Conservation (phyloP, 257 asterid genomes). For the Rehmannia glutinosa region DNA sequence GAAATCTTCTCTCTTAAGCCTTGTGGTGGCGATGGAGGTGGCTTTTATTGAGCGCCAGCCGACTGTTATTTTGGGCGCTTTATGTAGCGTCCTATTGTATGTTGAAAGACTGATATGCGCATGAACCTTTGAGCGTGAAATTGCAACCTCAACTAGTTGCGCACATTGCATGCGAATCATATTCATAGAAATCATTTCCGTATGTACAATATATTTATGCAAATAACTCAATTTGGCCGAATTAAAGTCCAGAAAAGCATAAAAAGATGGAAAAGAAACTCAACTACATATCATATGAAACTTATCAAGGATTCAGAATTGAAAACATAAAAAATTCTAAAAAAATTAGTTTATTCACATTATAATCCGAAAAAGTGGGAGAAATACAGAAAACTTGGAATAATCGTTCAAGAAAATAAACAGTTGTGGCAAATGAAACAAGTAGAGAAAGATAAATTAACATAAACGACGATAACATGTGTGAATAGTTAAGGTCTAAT, state of each 20-base stretch:
- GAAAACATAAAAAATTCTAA: too few relatives aligned
- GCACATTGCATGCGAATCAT: not conserved
- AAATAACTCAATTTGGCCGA: not conserved
- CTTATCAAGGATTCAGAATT: too few relatives aligned
- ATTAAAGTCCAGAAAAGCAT: too few relatives aligned
- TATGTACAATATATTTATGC: not conserved
- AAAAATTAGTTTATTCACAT: too few relatives aligned
- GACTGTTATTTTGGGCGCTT: not conserved
- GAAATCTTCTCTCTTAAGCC: constrained; percentile 48
- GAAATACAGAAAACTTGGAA: too few relatives aligned
- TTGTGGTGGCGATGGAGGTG: not conserved
- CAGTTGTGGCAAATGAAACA: not conserved
- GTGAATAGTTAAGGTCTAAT: too few relatives aligned
- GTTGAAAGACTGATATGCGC: not conserved
- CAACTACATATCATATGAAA: too few relatives aligned
- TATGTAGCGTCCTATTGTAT: not conserved
- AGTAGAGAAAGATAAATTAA: not conserved
- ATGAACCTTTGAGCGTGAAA: not conserved
- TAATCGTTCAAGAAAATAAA: too few relatives aligned
- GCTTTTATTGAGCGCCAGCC: not conserved
- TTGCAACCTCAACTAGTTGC: not conserved
- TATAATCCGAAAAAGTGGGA: too few relatives aligned
- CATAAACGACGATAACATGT: not conserved
- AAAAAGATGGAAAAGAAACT: too few relatives aligned
- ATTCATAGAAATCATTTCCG: not conserved